Base-by-base conservation (phyloP, 2,329 filamentous ascomycete genomes). In the Ophiostoma sp. region DNA sequence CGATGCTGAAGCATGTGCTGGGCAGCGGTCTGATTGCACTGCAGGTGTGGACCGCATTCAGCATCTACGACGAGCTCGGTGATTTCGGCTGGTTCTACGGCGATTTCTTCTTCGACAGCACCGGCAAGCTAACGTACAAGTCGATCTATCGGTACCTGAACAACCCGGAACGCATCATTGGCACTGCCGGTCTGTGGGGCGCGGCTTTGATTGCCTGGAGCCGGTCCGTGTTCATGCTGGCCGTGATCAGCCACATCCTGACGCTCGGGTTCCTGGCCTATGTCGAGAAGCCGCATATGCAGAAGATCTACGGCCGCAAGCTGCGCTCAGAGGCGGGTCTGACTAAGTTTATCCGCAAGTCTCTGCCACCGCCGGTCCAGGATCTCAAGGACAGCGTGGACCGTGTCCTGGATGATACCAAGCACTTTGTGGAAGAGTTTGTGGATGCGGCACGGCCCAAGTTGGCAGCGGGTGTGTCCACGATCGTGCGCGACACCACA, bases 71-170 rank as follows among this genome's bases (percentile, higher is more conserved):
- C 66, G 96, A 92, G 1, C 86, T 99, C 0, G 95, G 95, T 68
- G 95, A 99, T 76, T 99, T 98, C 75, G 95, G 95, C 74, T 99
- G 94, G 94, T 98, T 98, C 82, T 98, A 93, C 75, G 95, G 95
- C 18, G 95, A 99, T 77, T 99, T 98, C 82, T 98, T 99, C 83
- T 97, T 95, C 76, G 92, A 97, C 71, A 89, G 92, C 63, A 87
- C 89, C 11, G 89, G 89, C 12, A 96, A 95, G 79, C 83, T 98
- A 71, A 98, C 92, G 0, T 99, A 99, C 79, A 93, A 90, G 73
- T 96, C 94, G 71, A 99, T 99, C 74, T 99, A 99, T 78, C 92
- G 95, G 64, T 99, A 96, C 79, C 83, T 99, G 73, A 99, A 99
- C 81, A 99, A 98, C 75, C 95, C 95, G 0, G 95, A 99, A 78